Base-by-base conservation (phyloP, 2,329 filamentous ascomycete genomes). In the Trichoderma breve region DNA sequence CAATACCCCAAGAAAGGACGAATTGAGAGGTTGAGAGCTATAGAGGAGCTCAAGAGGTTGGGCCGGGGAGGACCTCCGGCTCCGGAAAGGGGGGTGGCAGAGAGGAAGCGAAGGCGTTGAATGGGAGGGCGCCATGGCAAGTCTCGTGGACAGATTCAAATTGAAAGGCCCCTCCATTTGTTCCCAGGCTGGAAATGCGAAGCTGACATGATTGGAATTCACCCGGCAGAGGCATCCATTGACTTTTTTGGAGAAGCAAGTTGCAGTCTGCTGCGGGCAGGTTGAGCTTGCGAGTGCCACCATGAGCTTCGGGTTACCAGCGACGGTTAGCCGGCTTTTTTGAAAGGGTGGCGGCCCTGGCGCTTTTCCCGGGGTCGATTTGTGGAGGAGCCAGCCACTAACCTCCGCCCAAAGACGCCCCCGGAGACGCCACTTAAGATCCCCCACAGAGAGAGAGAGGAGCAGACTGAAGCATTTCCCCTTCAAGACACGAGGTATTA, bases 241-340 rank as follows among this genome's bases (percentile, higher is more conserved):
- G 3, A 4, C 53, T 32, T 47, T 34, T 57, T 34, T 51, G 67
- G 53, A 39, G 43, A 36, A 66, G 43, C 61, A 57, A 67, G 9
- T n/a, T 28, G 34, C 30, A 30, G 21, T 32, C 32, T 18, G 64
- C 57, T 55, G 12, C 47, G 30, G 68, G 30, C 60, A 57, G 34
- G 39, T 47, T 60, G 63, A 64, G 62, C 62, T 28, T 36, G 28
- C 14, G 30, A 26, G 60, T 39, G 68, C 60, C 68, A 71, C 60
- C 11, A 21, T 15, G 62, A 66, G 62, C 70, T 71, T 71, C 70
- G 70, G 70, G 32, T 71, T 71, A 71, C 70, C 70, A 68, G 9
- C 28, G 70, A 71, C 21, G 70, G 70, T 71, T 71, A 71, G 70
- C 63, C 70, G 62, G 63, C 18, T 34, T 62, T 62, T 47, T 28